phyloP scores from a whole-genome alignment of 202 grass and related monocot species.

The Carex sylvatica region DNA sequence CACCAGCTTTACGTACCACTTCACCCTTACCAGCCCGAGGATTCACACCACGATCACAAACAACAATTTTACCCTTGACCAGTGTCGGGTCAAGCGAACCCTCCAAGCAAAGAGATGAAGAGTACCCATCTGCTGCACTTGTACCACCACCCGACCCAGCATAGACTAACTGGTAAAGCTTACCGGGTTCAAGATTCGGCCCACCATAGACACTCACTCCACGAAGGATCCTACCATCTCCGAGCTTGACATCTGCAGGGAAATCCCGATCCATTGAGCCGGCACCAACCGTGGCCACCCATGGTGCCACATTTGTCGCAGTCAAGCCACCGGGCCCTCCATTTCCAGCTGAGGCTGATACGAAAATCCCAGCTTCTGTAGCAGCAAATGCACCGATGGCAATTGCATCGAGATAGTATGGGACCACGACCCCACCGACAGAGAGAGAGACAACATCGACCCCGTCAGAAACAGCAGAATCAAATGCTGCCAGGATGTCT shows the following conservation, averaged over 20 bases:
- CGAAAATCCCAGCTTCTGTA: slow-evolving; percentile 73
- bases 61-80: slow-evolving; percentile 68
- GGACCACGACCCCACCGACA: slow-evolving; percentile 84
- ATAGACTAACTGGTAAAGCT: slow-evolving; percentile 69
- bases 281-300: slow-evolving; percentile 80
- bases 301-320: slow-evolving; percentile 79
- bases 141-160: slow-evolving; percentile 37
- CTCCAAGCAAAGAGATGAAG: slow-evolving; percentile 78
- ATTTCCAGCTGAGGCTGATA: slow-evolving; percentile 79
- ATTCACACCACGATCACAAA: slow-evolving; percentile 90
- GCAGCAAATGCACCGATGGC: slow-evolving; percentile 89
- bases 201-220: slow-evolving; percentile 84
- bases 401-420: slow-evolving; percentile 87
- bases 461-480: slow-evolving; percentile 72
- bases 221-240: slow-evolving; percentile 55
- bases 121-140: slow-evolving; percentile 52
- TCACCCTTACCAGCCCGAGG: slow-evolving; percentile 71
- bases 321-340: slow-evolving; percentile 82
- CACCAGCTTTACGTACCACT: slow-evolving; percentile 66
- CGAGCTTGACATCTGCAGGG: slow-evolving; percentile 73
- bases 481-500: slow-evolving; percentile 93
- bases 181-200: slow-evolving; percentile 44
- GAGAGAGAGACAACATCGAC: slow-evolving; percentile 79
- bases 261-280: slow-evolving; percentile 95
- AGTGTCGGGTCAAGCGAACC: slow-evolving; percentile 56